These are phyloP conservation scores for Zygosaccharomyces gambellarensis DNA, from an alignment of 805 yeast species.

Conservation along the genomic window DNA sequence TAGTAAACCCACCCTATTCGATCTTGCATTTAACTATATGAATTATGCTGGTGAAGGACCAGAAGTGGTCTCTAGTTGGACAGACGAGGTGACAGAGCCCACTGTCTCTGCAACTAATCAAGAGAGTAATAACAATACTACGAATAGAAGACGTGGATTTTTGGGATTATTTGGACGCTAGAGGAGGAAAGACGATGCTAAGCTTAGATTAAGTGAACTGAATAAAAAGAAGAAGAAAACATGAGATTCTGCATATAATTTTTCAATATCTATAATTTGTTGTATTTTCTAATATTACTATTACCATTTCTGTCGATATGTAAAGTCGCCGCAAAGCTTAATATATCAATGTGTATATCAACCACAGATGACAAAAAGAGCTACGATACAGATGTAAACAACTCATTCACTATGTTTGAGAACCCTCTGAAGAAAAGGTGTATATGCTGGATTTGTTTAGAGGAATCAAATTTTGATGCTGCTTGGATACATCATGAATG, in stretches of 20 bases:
- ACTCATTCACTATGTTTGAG: background rate
- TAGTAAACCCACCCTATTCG: constrained; percentile 87
- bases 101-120: constrained; percentile 6
- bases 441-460: constrained; percentile 32
- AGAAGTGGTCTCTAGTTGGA: constrained; percentile 5
- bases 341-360: background rate
- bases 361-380: background rate
- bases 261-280: background rate
- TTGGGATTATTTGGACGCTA: constrained; percentile 67
- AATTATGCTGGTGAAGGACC: constrained; percentile 39
- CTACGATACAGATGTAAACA: background rate
- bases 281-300: background rate
- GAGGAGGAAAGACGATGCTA: background rate
- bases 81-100: constrained; percentile 15
- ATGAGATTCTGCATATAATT: background rate
- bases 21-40: constrained; percentile 81
- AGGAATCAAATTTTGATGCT: constrained; percentile 16
- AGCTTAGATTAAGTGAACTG: background rate
- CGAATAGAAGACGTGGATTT: constrained; percentile 57
- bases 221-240: background rate
- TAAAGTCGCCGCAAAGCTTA: background rate
- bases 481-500: constrained; percentile 29
- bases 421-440: constrained; percentile 9
- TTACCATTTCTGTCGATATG: background rate
- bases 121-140: constrained; percentile 24